These are phyloP conservation scores for Nothopassalora personata DNA, from an alignment of 2,329 filamentous ascomycete species.

Conservation along the genomic window DNA sequence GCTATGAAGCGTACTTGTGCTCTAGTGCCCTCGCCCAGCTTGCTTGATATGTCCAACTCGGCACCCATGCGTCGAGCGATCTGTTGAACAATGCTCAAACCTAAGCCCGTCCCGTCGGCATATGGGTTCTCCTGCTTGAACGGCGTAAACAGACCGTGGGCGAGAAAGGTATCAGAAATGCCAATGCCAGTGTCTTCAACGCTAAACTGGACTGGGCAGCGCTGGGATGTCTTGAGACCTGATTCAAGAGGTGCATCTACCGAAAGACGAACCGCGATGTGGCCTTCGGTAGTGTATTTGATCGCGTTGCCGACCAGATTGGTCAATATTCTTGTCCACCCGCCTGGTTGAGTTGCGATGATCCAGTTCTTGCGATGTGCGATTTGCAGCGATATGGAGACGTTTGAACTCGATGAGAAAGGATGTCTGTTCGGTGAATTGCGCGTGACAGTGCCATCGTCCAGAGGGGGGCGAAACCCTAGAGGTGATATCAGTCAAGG, in stretches of 20 bases:
- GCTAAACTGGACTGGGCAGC: not conserved
- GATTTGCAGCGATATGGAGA: not conserved
- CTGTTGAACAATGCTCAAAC: conserved; percentile 31
- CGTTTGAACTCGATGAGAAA: not conserved
- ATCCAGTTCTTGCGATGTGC: conserved; percentile 31
- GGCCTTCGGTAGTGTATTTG: conserved; percentile 41
- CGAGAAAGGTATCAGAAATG: conserved; percentile 28
- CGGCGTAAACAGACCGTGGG: conserved; percentile 27
- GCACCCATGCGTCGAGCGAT: conserved; percentile 27
- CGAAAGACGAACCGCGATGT: conserved; percentile 31
- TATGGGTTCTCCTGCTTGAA: conserved; percentile 33
- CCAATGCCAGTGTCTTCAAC: conserved; percentile 24
- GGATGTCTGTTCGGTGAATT: not conserved
- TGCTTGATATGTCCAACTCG: conserved; percentile 26
- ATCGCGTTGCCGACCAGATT: conserved; percentile 43
- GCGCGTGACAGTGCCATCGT: not conserved
- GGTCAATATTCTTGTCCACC: conserved; percentile 44
- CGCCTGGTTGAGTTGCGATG: conserved; percentile 39
- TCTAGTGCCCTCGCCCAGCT: not conserved
- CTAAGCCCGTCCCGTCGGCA: conserved; percentile 31
- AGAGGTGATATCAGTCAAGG: not conserved
- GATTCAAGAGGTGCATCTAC: not conserved
- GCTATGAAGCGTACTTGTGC: not conserved
- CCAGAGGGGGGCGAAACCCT: not conserved
- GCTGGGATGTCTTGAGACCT: not conserved